Conservation (phyloP, 306 rosid species). For the Quercus robur region DNA sequence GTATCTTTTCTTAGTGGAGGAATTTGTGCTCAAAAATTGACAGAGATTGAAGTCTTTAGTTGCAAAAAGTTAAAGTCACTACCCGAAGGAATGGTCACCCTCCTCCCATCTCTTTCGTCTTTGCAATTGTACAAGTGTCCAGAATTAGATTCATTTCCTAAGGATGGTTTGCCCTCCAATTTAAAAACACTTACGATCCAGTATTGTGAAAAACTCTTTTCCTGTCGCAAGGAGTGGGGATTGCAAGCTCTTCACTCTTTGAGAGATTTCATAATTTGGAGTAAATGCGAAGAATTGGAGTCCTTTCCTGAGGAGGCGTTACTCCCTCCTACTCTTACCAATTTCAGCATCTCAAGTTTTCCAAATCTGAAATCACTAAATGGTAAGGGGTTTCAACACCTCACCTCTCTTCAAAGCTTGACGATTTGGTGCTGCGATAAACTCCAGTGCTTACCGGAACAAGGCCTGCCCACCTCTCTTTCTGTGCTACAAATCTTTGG, state of each 20-base stretch:
- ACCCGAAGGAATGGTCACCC: not conserved
- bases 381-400: too few relatives aligned
- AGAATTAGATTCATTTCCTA: not conserved
- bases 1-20: not conserved
- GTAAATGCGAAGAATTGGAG: too few relatives aligned
- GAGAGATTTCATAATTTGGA: too few relatives aligned
- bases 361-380: too few relatives aligned
- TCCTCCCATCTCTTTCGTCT: conserved; percentile 24
- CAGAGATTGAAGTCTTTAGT: not conserved
- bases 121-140: not conserved
- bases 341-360: too few relatives aligned
- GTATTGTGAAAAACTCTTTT: too few relatives aligned
- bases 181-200: not conserved
- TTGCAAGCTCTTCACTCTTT: too few relatives aligned
- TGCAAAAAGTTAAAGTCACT: not conserved
- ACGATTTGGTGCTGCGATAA: accelerated
- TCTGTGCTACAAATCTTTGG: accelerated
- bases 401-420: too few relatives aligned
- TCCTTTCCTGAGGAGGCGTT: not conserved
- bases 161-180: conserved; percentile 1
- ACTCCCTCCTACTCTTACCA: too few relatives aligned
- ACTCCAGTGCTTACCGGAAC: conserved; percentile 15
- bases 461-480: not conserved
- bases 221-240: too few relatives aligned
- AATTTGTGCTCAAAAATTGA: not conserved